Conservation (phyloP, 495 filamentous ascomycete genomes). For the Filosporella fistucella region DNA sequence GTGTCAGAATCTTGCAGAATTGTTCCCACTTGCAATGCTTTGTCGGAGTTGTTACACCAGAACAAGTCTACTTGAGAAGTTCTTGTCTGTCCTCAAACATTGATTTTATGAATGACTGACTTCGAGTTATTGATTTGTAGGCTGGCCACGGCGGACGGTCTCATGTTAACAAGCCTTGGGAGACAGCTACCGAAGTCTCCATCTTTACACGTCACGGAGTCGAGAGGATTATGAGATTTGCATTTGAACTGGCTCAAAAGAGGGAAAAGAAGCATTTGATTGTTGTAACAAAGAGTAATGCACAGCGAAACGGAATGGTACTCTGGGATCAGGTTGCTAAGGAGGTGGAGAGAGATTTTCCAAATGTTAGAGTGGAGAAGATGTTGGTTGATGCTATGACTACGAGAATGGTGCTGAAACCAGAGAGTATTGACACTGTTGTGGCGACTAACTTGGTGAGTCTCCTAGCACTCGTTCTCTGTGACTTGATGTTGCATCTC, state of each 20-base stretch:
- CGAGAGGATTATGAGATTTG: constrained; percentile 49
- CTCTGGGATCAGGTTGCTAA: constrained; percentile 49
- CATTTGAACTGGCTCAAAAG: constrained; percentile 42
- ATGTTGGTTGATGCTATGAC: constrained; percentile 60
- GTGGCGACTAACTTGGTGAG: constrained; percentile 52
- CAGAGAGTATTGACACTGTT: constrained; percentile 46
- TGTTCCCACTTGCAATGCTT: no score
- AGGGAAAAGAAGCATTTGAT: constrained; percentile 45
- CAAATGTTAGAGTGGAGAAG: constrained; percentile 47
- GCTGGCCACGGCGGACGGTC: constrained; percentile 30
- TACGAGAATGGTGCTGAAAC: constrained; percentile 47
- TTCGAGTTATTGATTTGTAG: no score
- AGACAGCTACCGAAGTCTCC: constrained; percentile 45
- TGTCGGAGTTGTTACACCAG: no score
- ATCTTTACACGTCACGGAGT: constrained; percentile 47
- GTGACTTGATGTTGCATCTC: no score
- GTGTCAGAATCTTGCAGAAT: no score
- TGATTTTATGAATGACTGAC: no score
- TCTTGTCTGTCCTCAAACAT: no score
- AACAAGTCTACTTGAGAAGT: no score
- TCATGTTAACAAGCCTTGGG: constrained; percentile 43
- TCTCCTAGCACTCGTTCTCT: no score
- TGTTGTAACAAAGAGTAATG: constrained; percentile 53
- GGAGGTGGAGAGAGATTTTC: constrained; percentile 39
- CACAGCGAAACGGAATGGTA: constrained; percentile 51